phyloP scores from a whole-genome alignment of 768 basidiomycete genomes.

The Podaxis sp. region DNA sequence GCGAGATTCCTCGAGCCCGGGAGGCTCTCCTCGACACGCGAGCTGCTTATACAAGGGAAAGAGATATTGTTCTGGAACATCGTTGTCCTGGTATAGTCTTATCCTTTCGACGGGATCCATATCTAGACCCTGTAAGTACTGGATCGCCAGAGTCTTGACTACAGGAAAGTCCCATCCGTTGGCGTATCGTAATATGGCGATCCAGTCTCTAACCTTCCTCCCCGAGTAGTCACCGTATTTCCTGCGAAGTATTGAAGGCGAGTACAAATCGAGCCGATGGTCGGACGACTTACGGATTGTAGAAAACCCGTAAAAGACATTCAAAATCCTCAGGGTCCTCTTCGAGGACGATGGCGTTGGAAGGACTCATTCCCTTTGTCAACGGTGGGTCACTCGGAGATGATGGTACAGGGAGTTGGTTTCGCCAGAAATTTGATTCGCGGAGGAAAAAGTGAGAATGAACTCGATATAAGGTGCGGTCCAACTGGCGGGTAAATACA shows the following conservation, averaged over 20 bases:
- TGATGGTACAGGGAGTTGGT: constrained; percentile 22
- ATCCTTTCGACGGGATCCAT: constrained; percentile 26
- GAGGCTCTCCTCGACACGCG: constrained; percentile 43
- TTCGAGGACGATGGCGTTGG: constrained; percentile 33
- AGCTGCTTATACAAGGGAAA: constrained; percentile 52
- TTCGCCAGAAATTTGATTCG: constrained; percentile 44
- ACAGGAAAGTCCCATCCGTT: constrained; percentile 53
- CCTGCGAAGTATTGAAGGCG: constrained; percentile 25
- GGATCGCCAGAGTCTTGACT: constrained; percentile 52
- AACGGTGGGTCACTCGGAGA: constrained; percentile 22
- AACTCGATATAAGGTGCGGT: constrained; percentile 31
- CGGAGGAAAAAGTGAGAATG: constrained; percentile 52
- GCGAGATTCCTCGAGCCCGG: constrained; percentile 52
- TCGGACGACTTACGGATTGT: constrained; percentile 45
- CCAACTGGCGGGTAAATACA: background rate
- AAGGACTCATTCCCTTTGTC: constrained; percentile 27
- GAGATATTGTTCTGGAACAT: constrained; percentile 42
- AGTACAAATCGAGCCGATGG: constrained; percentile 5
- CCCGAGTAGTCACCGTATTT: constrained; percentile 54
- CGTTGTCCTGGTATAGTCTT: constrained; percentile 47
- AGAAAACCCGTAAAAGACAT: constrained; percentile 58
- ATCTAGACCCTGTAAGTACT: constrained; percentile 16
- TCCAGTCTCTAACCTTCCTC: constrained; percentile 47
- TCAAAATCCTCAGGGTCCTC: constrained; percentile 45
- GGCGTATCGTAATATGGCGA: constrained; percentile 51